Evolutionary conservation across 140 eudicot species (phyloP), one percentile per base, ranked within the genome.

Genomic region (Cichorium intybus): DNA sequence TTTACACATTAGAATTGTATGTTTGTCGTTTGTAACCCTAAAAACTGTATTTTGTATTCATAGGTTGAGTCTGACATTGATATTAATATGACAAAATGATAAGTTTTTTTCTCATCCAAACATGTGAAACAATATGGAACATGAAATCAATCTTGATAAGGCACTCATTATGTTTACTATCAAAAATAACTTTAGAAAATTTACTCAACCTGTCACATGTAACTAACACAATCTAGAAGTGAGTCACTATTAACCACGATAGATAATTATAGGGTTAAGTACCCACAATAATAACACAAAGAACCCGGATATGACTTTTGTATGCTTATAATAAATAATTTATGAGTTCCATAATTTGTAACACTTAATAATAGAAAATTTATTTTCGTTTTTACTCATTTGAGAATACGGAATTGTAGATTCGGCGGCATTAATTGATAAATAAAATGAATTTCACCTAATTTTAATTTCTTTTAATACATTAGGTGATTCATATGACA

Each of bases 401-500:
- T 31, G 12, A 39, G 2, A 39, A 39, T 11, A 39, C 17, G 46
- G 11, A 12, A 12, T 39, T 39, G 0, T 0, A 39, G 11, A 39
- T 39, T 9, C 4, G 5, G 3, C 3, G 4, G 2, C 16, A 12
- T 10, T 39, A n/a, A 11, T n/a, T 27, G 1, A 28, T 28, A 56
- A 37, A 17, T 10, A 9, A 5, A 46, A 4, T 5, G 3, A 47
- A 31, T 22, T n/a, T 58, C 43, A 23, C 49, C 50, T 70, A n/a
- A 1, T 0, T 14, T 2, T 60, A 10, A 15, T 41, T 53, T 22
- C 15, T 71, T 41, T 3, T 35, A 46, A 59, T 43, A 29, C 50
- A 75, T 75, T 75, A 22, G 80, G 80, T 68, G 75, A 39, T 49
- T 21, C 24, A 51, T 74, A 49, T 66, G 63, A 59, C 60, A 67